These are phyloP conservation scores for Datura wrightii DNA, from an alignment of 257 asterid species.

Conservation along the genomic window DNA sequence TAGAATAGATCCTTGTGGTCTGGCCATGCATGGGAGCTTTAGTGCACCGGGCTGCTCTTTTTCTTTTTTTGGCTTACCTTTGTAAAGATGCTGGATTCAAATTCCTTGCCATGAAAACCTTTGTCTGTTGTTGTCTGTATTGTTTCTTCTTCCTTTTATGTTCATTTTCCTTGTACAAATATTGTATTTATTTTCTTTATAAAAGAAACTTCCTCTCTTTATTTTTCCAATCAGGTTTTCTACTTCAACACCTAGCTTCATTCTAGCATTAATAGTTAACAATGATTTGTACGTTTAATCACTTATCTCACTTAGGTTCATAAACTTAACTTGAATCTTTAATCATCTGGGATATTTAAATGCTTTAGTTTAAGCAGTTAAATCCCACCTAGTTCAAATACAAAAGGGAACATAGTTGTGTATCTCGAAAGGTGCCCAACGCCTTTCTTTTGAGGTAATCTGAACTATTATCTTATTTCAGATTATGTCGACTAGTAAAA, in stretches of 20 bases:
- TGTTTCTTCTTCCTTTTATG: neutral
- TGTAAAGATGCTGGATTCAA: neutral
- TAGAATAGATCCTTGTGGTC: too few species aligned
- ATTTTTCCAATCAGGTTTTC: too few species aligned
- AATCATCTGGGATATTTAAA: neutral
- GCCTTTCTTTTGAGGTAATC: neutral
- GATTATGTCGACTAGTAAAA: neutral
- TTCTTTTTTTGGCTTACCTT: neutral
- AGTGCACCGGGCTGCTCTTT: too few species aligned
- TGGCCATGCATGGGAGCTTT: too few species aligned
- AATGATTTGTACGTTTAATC: too few species aligned
- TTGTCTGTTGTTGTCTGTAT: neutral
- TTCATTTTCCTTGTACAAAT: neutral
- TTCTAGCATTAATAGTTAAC: neutral
- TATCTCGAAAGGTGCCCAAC: too few species aligned
- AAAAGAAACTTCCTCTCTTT: neutral
- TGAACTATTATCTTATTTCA: neutral
- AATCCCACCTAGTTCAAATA: neutral
- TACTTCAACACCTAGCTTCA: neutral
- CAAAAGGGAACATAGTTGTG: neutral
- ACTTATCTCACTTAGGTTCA: neutral
- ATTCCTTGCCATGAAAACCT: neutral
- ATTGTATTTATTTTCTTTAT: neutral
- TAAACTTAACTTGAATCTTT: neutral
- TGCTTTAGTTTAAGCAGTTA: neutral